A percentile compares a stretch with the other conserved stretches of the same genome.
Conservation (phyloP, 192 early-diverging fungal species). For the Phycomyces nitens region DNA sequence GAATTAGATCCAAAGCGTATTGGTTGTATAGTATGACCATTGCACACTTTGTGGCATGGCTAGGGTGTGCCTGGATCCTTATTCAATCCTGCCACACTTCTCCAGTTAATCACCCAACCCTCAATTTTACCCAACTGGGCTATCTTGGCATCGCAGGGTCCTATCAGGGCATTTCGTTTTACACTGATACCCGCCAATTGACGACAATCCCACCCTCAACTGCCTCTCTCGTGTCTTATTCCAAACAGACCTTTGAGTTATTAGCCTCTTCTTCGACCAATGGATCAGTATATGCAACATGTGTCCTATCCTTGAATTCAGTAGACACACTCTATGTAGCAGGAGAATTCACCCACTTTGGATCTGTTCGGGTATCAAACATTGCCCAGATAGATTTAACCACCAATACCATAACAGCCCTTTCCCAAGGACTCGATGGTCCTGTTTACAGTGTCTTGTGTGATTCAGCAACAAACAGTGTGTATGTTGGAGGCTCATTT, state of each 20-base stretch:
- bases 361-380: conserved; percentile 13
- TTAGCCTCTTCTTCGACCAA: conserved; percentile 16
- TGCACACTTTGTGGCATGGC: too few relatives aligned
- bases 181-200: conserved; percentile 27
- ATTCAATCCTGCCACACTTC: not conserved
- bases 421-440: conserved; percentile 32
- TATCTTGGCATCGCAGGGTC: conserved; percentile 22
- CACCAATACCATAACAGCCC: conserved; percentile 4
- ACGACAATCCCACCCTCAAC: conserved; percentile 12
- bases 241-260: conserved; percentile 19
- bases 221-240: conserved; percentile 18
- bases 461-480: conserved; percentile 10
- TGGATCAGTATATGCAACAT: conserved; percentile 24
- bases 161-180: conserved; percentile 27
- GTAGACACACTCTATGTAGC: conserved; percentile 22
- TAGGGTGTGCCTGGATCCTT: not conserved
- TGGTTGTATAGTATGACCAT: too few relatives aligned
- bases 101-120: conserved; percentile 9
- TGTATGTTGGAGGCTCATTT: conserved; percentile 33
- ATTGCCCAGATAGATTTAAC: conserved; percentile 21
- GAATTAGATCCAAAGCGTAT: too few relatives aligned
- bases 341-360: conserved; percentile 25
- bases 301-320: not conserved
- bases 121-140: conserved; percentile 9
- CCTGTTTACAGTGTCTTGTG: conserved; percentile 29